A percentile compares a stretch with the other conserved stretches of the same genome.
Evolutionary conservation across 768 basidiomycete genomes (phyloP).

Genomic region (Nidularia pulvinata): DNA sequence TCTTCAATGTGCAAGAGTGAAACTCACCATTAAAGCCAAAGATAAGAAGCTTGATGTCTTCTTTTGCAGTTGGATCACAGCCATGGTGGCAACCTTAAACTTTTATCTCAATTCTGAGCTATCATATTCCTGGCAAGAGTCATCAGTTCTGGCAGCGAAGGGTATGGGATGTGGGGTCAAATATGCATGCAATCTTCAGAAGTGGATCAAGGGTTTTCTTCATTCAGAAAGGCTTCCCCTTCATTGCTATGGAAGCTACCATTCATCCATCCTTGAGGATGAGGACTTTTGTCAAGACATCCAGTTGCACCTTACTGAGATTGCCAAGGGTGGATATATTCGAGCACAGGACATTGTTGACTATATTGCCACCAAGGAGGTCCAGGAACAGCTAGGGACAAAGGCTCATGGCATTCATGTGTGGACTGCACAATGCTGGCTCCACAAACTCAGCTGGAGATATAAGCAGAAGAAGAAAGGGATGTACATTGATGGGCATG

Average conservation of each 20-base stretch:
- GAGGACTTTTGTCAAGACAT: slow-evolving; percentile 23
- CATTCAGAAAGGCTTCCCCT: slow-evolving; percentile 15
- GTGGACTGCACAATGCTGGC: slow-evolving; percentile 24
- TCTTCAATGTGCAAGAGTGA: slow-evolving; percentile 9
- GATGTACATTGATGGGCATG: slow-evolving; percentile 35
- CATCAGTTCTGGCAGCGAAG: slow-evolving; percentile 25
- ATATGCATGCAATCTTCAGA: slow-evolving; percentile 21
- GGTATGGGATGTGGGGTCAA: slow-evolving; percentile 16
- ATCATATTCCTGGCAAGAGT: slow-evolving; percentile 23
- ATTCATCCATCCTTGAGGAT: slow-evolving; percentile 22
- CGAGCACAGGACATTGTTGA: slow-evolving; percentile 24
- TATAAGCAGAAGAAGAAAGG: slow-evolving; percentile 23
- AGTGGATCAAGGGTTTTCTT: slow-evolving; percentile 22
- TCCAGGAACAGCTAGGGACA: slow-evolving; percentile 10
- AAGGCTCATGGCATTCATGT: slow-evolving; percentile 12
- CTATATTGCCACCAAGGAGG: slow-evolving; percentile 15
- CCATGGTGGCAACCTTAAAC: slow-evolving; percentile 27
- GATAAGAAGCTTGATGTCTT: slow-evolving; percentile 26
- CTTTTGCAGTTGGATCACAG: slow-evolving; percentile 18
- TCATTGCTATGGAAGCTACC: slow-evolving; percentile 14
- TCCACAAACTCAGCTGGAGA: slow-evolving; percentile 26
- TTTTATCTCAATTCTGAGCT: slow-evolving; percentile 26
- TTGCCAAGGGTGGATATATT: slow-evolving; percentile 20
- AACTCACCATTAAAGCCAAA: slow-evolving; percentile 13
- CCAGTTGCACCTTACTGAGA: slow-evolving; percentile 20